A percentile compares a stretch with the other conserved stretches of the same genome.
phyloP scores from a whole-genome alignment of 2,329 filamentous ascomycete genomes.

The Elsinoe batatas region DNA sequence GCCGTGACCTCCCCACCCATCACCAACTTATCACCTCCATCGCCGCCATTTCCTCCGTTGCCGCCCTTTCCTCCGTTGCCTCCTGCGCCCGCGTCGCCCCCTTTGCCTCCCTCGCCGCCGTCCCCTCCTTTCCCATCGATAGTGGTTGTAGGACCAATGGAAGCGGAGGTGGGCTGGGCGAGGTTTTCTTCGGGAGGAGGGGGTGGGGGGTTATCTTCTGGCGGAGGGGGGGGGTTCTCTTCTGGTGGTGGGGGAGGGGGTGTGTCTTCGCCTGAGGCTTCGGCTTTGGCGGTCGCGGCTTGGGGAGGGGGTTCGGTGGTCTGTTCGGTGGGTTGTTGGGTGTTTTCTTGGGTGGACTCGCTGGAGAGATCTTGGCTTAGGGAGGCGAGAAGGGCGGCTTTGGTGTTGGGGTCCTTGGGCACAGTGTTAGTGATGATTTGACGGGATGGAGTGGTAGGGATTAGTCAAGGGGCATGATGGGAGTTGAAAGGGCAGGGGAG shows the following conservation, averaged over 20 bases:
- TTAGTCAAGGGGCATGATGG: neutral
- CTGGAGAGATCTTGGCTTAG: neutral
- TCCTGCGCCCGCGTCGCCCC: neutral
- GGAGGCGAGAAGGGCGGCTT: neutral
- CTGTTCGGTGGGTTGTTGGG: neutral
- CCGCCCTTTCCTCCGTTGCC: neutral
- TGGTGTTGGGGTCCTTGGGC: neutral
- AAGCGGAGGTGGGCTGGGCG: too few species aligned
- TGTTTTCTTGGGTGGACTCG: neutral
- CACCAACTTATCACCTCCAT: too few species aligned
- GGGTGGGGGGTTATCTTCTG: neutral
- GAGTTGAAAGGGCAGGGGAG: neutral
- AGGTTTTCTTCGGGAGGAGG: neutral
- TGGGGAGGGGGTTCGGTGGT: too few species aligned
- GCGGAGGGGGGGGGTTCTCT: neutral
- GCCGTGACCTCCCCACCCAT: too few species aligned
- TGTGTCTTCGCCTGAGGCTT: neutral
- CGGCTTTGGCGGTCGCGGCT: too few species aligned
- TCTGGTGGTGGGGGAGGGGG: neutral
- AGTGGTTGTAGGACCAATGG: neutral
- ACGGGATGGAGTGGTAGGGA: neutral
- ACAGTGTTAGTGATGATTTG: neutral
- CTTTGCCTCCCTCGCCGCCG: neutral
- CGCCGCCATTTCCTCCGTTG: neutral
- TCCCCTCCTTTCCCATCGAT: neutral